Evolutionary conservation across 208 protist species (phyloP).

Genomic region (Leishmania turanica): DNA sequence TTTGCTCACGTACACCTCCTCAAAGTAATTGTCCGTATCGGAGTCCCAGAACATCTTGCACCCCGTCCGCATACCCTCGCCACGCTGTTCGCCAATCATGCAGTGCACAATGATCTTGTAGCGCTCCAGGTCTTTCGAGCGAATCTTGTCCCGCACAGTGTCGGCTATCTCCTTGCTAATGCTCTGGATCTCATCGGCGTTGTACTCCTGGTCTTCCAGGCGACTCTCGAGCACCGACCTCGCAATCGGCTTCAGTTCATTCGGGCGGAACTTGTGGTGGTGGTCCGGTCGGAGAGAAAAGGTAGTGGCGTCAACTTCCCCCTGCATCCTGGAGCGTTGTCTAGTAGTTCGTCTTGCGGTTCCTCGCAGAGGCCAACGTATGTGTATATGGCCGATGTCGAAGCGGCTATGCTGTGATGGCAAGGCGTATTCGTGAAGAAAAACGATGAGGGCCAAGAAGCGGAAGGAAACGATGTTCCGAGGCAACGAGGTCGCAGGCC

Average conservation of each 20-base stretch:
- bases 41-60: constrained; percentile 97
- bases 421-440: background rate
- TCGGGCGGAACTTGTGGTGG: constrained; percentile 82
- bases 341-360: background rate
- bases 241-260: constrained; percentile 82
- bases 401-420: background rate
- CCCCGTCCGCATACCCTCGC: constrained; percentile 89
- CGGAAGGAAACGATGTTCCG: background rate
- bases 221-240: constrained; percentile 74
- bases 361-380: background rate
- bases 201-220: constrained; percentile 89
- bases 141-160: constrained; percentile 84
- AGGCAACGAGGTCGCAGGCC: background rate
- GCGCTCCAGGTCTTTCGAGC: constrained; percentile 82
- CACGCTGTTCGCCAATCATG: constrained; percentile 94
- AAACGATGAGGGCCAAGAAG: background rate
- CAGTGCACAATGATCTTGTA: constrained; percentile 95
- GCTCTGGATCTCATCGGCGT: constrained; percentile 89
- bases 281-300: constrained; percentile 92
- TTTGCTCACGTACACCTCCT: constrained; percentile 92
- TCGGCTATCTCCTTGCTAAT: constrained; percentile 94
- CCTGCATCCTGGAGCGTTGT: constrained; percentile 42
- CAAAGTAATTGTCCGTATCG: constrained; percentile 94
- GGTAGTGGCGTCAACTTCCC: constrained; percentile 67
- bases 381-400: background rate